These are phyloP conservation scores for Eucalyptus erythrocorys DNA, from an alignment of 345 rosid species.

Conservation along the genomic window DNA sequence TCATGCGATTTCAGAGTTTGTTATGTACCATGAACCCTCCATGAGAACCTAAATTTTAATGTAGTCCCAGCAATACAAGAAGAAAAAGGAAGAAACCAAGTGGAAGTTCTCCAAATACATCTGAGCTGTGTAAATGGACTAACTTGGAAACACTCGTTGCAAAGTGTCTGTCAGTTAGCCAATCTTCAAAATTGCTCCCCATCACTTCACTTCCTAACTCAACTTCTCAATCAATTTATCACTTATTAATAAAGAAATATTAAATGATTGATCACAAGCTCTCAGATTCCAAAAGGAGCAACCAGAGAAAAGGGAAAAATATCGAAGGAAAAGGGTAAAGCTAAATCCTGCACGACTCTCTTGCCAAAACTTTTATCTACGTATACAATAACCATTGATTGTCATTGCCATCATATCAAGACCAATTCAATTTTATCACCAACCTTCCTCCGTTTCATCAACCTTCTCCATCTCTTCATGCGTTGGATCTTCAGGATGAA, in stretches of 20 bases:
- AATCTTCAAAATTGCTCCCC: not conserved
- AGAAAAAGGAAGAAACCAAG: not conserved
- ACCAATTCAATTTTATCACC: not conserved
- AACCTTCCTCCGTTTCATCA: constrained; percentile 1
- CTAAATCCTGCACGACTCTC: not conserved
- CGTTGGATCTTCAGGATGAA: not conserved
- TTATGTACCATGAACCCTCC: not conserved
- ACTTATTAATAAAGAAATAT: not conserved
- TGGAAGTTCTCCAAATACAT: not conserved
- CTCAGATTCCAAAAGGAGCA: not conserved
- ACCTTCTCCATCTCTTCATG: not conserved
- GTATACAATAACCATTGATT: not conserved
- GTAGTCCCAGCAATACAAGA: not conserved
- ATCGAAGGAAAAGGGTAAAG: not conserved
- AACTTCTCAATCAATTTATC: not conserved
- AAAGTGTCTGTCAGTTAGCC: not conserved
- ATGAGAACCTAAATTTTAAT: not conserved
- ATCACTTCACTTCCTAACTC: not conserved
- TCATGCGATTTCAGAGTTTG: not conserved
- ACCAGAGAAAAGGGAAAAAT: not conserved
- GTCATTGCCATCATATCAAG: not conserved
- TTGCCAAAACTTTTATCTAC: not conserved
- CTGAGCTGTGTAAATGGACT: not conserved
- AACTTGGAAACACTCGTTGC: not conserved
- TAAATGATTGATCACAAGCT: not conserved